These are phyloP conservation scores for Arabidopsis lyrata DNA, from an alignment of 441 rosid genomes.

Conservation along the genomic window DNA sequence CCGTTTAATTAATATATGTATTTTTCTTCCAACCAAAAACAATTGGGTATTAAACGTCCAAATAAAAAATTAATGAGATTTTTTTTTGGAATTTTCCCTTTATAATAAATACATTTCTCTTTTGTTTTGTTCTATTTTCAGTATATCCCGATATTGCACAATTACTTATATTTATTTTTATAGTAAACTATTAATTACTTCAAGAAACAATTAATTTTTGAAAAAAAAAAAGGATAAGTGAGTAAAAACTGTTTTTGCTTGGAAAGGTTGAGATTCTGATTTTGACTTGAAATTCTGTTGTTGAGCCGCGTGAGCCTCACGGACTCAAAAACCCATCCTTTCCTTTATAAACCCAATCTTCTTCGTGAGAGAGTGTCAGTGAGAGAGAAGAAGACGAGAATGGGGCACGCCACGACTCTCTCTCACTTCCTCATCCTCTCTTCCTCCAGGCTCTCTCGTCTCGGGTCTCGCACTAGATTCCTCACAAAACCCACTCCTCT, in stretches of 20 bases:
- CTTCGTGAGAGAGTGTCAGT: not conserved
- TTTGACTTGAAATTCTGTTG: not conserved
- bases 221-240: too few species aligned
- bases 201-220: too few species aligned
- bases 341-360: not conserved
- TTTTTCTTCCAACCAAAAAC: too few species aligned
- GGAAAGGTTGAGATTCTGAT: not conserved
- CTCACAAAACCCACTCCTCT: constrained; percentile 43
- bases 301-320: not conserved
- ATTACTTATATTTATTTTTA: too few species aligned
- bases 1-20: too few species aligned
- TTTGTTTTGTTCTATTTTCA: too few species aligned
- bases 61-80: too few species aligned
- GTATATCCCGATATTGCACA: too few species aligned
- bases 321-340: not conserved
- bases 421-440: constrained; percentile 66
- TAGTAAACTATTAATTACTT: too few species aligned
- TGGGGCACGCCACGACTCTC: constrained; percentile 56
- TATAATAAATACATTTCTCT: too few species aligned
- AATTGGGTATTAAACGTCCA: too few species aligned
- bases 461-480: constrained; percentile 1
- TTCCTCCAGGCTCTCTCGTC: constrained; percentile 53
- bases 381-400: constrained; percentile 11
- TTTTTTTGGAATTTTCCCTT: too few species aligned
- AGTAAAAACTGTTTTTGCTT: not conserved